These are phyloP conservation scores for Thermothielavioides terrestris DNA, from an alignment of 495 filamentous ascomycete species.

Conservation along the genomic window DNA sequence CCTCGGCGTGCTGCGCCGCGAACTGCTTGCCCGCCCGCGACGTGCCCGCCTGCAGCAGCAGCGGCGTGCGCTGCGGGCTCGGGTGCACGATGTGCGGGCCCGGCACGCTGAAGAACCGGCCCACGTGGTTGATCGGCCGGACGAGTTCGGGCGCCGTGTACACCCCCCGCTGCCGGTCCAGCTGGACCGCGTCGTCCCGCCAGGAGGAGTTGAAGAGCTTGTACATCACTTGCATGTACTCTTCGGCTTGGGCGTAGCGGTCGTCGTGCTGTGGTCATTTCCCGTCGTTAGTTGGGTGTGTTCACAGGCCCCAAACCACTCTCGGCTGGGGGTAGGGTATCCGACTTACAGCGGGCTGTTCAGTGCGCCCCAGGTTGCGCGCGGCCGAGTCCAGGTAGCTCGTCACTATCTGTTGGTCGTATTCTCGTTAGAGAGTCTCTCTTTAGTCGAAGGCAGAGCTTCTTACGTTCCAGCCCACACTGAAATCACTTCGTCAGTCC, in stretches of 20 bases:
- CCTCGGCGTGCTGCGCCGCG: slow-evolving; percentile 54
- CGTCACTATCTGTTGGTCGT: too few relatives aligned
- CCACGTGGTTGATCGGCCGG: slow-evolving; percentile 50
- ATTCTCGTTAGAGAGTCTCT: too few relatives aligned
- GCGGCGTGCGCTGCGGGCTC: slow-evolving; percentile 53
- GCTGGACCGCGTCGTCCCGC: slow-evolving; percentile 44
- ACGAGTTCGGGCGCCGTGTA: slow-evolving; percentile 50
- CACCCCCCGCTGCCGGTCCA: slow-evolving; percentile 40
- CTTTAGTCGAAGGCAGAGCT: slow-evolving; percentile 49
- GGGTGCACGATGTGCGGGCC: slow-evolving; percentile 50
- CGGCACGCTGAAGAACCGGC: slow-evolving; percentile 48
- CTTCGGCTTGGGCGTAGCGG: slow-evolving; percentile 52
- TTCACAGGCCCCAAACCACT: too few relatives aligned
- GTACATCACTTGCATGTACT: slow-evolving; percentile 51
- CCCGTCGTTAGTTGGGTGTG: too few relatives aligned
- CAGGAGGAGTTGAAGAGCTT: slow-evolving; percentile 57
- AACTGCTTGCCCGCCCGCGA: slow-evolving; percentile 50
- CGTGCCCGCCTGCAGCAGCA: slow-evolving; percentile 57
- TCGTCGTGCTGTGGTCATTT: too few relatives aligned
- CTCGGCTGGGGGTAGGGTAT: too few relatives aligned
- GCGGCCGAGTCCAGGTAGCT: too few relatives aligned
- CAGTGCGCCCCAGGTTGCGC: too few relatives aligned
- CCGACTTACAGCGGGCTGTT: too few relatives aligned
- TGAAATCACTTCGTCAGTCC: too few relatives aligned
- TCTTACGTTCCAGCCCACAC: slow-evolving; percentile 59